A percentile compares a stretch with the other conserved stretches of the same genome.
Evolutionary conservation across 208 protist genomes (phyloP).

Genomic region (Naegleria lovaniensis): DNA sequence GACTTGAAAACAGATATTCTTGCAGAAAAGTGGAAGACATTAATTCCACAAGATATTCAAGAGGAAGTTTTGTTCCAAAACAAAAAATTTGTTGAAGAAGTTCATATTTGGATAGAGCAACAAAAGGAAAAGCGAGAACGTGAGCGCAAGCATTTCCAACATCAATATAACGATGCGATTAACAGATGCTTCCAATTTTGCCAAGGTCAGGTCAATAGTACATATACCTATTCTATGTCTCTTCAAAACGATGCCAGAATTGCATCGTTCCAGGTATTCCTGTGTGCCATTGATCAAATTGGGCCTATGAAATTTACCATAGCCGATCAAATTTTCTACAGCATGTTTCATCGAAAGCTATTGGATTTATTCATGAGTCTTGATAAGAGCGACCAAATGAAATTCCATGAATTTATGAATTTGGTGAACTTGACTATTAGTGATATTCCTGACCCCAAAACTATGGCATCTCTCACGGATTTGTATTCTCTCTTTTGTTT

Average conservation of each 20-base stretch:
- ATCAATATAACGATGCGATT: not conserved
- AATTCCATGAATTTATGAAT: not conserved
- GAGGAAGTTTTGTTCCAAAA: not conserved
- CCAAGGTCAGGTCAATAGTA: not conserved
- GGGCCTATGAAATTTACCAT: not conserved
- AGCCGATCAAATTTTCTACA: not conserved
- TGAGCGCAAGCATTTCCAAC: not conserved
- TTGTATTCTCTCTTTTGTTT: not conserved
- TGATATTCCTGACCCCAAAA: not conserved
- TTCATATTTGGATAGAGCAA: not conserved
- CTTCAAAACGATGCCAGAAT: not conserved
- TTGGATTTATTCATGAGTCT: not conserved
- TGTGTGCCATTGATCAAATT: not conserved
- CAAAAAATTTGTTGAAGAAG: not conserved
- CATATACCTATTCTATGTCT: not conserved
- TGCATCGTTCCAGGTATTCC: not conserved
- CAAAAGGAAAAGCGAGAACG: not conserved
- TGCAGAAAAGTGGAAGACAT: not conserved
- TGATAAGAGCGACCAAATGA: not conserved
- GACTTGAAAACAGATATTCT: not conserved
- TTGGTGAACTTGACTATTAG: not conserved
- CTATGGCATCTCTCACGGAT: not conserved
- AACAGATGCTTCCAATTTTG: not conserved
- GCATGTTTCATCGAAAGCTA: not conserved
- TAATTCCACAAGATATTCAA: not conserved